These are phyloP conservation scores for Spathaspora hagerdaliae DNA, from an alignment of 805 yeast species.

Conservation along the genomic window DNA sequence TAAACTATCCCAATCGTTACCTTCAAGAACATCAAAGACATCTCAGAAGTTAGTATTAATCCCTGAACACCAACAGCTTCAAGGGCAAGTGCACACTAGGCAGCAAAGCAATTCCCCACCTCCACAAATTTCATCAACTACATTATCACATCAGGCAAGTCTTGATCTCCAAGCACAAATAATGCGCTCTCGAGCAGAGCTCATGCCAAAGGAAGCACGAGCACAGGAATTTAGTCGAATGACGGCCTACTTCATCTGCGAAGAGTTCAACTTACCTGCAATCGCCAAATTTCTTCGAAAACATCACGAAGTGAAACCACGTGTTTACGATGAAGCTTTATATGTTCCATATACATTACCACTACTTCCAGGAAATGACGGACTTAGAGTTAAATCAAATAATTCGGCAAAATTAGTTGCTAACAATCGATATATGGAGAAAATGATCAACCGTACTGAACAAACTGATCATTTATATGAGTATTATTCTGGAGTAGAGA, in stretches of 20 bases:
- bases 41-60: conserved; percentile 83
- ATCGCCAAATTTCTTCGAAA: conserved; percentile 61
- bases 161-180: conserved; percentile 24
- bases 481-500: conserved; percentile 77
- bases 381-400: conserved; percentile 72
- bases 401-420: conserved; percentile 43
- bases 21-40: conserved; percentile 77
- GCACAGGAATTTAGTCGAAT: conserved; percentile 72
- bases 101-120: conserved; percentile 7
- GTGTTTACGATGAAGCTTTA: conserved; percentile 88
- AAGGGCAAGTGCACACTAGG: conserved; percentile 9
- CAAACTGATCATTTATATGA: conserved; percentile 90
- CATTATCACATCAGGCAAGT: neutral
- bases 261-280: conserved; percentile 63
- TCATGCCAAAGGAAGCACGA: conserved; percentile 54
- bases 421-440: conserved; percentile 59
- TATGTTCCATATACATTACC: conserved; percentile 90
- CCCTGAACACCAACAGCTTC: conserved; percentile 52
- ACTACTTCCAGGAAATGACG: conserved; percentile 75
- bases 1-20: conserved; percentile 51
- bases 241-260: conserved; percentile 89
- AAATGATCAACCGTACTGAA: conserved; percentile 73
- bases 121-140: conserved; percentile 3
- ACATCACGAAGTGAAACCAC: conserved; percentile 79
- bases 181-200: conserved; percentile 49